Base-by-base conservation (phyloP, 805 yeast species). In the Candida sithepensis region DNA sequence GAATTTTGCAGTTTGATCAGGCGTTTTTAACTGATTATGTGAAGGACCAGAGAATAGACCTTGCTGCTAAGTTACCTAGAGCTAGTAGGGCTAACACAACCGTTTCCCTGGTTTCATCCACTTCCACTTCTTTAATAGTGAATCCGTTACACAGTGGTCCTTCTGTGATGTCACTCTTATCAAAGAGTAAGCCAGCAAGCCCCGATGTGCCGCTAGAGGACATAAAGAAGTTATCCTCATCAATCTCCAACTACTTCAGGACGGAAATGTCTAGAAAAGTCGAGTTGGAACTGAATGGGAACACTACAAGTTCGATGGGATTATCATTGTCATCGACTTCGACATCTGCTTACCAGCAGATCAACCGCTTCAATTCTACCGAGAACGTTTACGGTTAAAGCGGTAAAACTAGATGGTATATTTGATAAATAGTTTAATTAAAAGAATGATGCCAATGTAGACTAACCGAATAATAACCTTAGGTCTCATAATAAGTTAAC, bases 261-360 rank as follows among this genome's bases (percentile, higher is more conserved):
- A 4, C 48, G 4, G 55, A 51, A 36, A 45, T 55, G 3, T 19
- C 48, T 8, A 44, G 44, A 32, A 26, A 34, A 4, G 20, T 45
- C 6, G 56, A 55, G 3, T 19, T 30, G 20, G 59, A 55, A 4
- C 6, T 45, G 5, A 36, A 38, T 43, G 47, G 43, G 9, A 46
- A 44, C n/a, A 41, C 54, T 13, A 33, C 42, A 4, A 21, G 49
- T 13, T 47, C 49, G 8, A 38, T 45, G 13, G 51, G 51, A 21
- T 39, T 46, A 16, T 52, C 54, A 14, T 41, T 46, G 7, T 50
- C 52, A 4, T 40, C 52, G 8, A 42, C 48, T 6, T 46, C 51
- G 14, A 49, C 46, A 14, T 47, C 51, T 10, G 47, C 56, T 3
- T 54, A 50, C 39, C 57, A 55, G 23, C 55, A 47, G 12, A 47